Evolutionary conservation across 768 basidiomycete species (phyloP), one percentile per base, ranked within the genome.

Genomic region (Panus rudis): DNA sequence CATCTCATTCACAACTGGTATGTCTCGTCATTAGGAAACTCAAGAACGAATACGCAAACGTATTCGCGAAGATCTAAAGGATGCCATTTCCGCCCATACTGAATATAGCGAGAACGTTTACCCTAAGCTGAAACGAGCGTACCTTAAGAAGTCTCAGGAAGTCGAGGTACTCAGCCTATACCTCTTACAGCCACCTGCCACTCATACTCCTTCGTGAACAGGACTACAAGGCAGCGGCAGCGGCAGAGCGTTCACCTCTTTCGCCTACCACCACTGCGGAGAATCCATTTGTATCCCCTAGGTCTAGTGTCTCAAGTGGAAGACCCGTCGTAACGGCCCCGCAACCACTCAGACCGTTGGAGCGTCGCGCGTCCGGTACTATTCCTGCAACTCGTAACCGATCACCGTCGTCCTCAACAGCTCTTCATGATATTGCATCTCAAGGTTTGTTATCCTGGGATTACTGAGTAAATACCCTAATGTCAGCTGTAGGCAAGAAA

Each of bases 31-130:
- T 14, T 47, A 92, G 89, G 91, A 93, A 52, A 84, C 83, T 10
- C 92, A 94, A 67, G 88, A 90, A 42, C 78, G 92, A 27, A 93
- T 90, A n/a, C 75, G 88, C 37, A 88, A 89, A 58, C 80, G 89
- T 21, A 84, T 96, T 60, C 90, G 86, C 59, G 92, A 94, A 56
- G 92, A 93, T 58, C 63, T 93, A 43, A 92, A 90, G 61, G 79
- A 79, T 7, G 88, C 91, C 0, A 68, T 69, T n/a, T 52, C 63
- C 42, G 78, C 84, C 25, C 92, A 94, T 61, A 75, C 75, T 24
- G 92, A 94, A 24, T 92, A 81, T 56, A 80, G 81, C 10, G 88
- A 90, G 56, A 78, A 71, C 42, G 68, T 73, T n/a, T 68, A 93
- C 7, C 92, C 92, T 1, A 84, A 79, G 53, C 64, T 93, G 41